Percentiles rank a stretch among this genome's conserved stretches.
phyloP scores from a whole-genome alignment of 2,329 filamentous ascomycete genomes.

The Onygena corvina region DNA sequence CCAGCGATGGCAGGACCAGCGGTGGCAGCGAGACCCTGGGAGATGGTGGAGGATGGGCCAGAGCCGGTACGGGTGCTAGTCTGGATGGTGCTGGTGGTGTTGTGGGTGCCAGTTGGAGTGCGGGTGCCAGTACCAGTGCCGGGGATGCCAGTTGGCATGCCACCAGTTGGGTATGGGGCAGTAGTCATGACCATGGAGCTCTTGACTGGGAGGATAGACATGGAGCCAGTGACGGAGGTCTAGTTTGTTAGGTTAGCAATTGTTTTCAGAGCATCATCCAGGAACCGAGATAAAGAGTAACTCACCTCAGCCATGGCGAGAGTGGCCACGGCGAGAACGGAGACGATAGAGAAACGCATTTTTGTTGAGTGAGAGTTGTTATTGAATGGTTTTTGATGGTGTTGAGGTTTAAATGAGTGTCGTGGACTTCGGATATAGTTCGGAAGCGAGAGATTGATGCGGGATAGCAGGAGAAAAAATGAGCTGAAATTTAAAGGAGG shows the following conservation, averaged over 20 bases:
- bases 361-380: constrained; percentile 5
- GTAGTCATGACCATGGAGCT: constrained; percentile 9
- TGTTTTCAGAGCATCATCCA: neutral
- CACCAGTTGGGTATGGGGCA: constrained; percentile 9
- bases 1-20: constrained; percentile 17
- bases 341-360: constrained; percentile 17
- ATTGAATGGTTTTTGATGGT: neutral
- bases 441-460: neutral
- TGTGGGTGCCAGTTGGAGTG: constrained; percentile 1
- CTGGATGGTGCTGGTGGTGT: constrained; percentile 10
- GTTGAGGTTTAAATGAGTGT: neutral
- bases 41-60: constrained; percentile 8
- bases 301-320: constrained; percentile 12
- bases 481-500: constrained; percentile 1
- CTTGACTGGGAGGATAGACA: constrained; percentile 7
- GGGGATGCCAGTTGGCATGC: constrained; percentile 1
- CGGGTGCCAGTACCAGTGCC: constrained; percentile 10
- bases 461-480: neutral
- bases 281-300: constrained; percentile 10
- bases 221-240: constrained; percentile 17
- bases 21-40: constrained; percentile 11
- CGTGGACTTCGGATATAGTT: neutral
- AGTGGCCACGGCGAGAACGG: constrained; percentile 15
- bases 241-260: constrained; percentile 2
- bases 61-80: constrained; percentile 18